A percentile compares a stretch with the other conserved stretches of the same genome.
Conservation (phyloP, 148 eudicot genomes). For the Selenicereus undatus region DNA sequence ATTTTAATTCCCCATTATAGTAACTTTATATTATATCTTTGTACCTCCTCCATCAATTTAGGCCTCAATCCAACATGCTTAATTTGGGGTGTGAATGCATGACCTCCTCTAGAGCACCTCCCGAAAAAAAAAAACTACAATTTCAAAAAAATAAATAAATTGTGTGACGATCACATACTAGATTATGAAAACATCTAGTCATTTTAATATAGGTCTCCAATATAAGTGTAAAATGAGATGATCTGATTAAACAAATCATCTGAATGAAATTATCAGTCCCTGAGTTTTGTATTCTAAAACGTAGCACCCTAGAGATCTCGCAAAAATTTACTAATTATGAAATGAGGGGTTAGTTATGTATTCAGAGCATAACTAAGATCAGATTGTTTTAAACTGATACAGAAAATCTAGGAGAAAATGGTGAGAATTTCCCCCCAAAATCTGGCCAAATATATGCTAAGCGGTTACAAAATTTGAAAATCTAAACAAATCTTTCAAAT, state of each 20-base stretch:
- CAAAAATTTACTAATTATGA: neutral
- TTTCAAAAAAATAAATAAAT: too few relatives aligned
- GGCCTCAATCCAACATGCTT: too few relatives aligned
- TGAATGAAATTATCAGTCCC: neutral
- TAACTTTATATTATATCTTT: too few relatives aligned
- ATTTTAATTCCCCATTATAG: too few relatives aligned
- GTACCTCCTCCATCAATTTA: too few relatives aligned
- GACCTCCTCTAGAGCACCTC: too few relatives aligned
- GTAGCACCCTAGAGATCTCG: neutral
- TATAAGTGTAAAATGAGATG: neutral
- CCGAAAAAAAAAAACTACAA: too few relatives aligned
- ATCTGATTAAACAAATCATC: neutral
- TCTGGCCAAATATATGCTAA: neutral
- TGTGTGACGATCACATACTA: too few relatives aligned
- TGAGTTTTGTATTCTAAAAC: neutral
- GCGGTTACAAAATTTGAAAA: neutral
- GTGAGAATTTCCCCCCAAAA: conserved; percentile 2
- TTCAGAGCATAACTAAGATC: neutral
- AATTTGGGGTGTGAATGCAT: too few relatives aligned
- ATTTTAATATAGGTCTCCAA: neutral
- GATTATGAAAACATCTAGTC: too few relatives aligned
- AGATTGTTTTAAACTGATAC: conserved; percentile 1
- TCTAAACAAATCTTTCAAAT: neutral
- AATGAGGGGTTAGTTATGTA: neutral
- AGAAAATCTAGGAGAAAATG: conserved; percentile 24